These are phyloP conservation scores for Sugiyamaella neomexicana DNA, from an alignment of 1,139 yeast species.

Conservation along the genomic window DNA sequence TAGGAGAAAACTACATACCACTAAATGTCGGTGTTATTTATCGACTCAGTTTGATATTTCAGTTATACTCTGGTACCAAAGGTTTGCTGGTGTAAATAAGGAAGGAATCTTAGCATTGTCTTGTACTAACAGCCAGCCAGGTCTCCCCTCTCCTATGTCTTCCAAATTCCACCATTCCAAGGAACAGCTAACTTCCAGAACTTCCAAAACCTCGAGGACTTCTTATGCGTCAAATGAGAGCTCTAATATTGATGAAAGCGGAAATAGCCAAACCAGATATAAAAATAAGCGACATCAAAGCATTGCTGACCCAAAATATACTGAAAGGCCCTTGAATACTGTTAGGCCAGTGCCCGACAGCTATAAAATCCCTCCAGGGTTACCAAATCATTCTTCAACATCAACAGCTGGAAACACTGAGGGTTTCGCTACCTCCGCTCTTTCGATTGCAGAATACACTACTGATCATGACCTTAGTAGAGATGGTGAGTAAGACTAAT, in stretches of 20 bases:
- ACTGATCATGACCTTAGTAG: neutral
- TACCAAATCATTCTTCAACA: neutral
- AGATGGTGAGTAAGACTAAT: neutral
- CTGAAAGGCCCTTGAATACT: neutral
- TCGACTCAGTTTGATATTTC: neutral
- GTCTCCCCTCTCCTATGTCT: neutral
- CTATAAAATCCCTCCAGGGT: neutral
- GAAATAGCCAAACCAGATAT: neutral
- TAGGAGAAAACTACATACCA: neutral
- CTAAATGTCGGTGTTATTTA: neutral
- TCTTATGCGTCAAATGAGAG: neutral
- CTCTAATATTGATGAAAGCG: neutral
- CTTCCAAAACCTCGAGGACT: neutral
- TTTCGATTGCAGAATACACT: neutral
- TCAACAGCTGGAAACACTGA: neutral
- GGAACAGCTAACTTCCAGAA: neutral
- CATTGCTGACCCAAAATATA: neutral
- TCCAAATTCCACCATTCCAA: neutral
- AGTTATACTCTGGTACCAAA: neutral
- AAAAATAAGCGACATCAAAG: neutral
- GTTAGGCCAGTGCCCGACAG: neutral
- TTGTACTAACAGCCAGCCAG: neutral
- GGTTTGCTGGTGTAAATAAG: neutral
- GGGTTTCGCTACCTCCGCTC: neutral
- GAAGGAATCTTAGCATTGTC: neutral